Evolutionary conservation across 163 green algal genomes (phyloP).

Genomic region (Coccomyxa subellipsoidea): DNA sequence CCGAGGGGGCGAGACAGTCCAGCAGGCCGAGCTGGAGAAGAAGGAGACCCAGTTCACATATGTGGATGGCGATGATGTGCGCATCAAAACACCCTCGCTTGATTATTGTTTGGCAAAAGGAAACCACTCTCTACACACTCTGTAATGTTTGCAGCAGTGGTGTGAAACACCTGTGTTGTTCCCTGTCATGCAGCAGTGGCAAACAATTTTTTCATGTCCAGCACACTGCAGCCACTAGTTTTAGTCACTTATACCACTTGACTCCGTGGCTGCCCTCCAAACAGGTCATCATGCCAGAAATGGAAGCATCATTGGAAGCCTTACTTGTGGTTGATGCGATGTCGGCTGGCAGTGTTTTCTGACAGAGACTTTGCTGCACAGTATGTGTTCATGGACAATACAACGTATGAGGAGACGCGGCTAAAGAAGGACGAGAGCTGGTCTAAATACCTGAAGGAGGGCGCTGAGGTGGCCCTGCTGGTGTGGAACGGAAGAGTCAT

Average conservation of each 20-base stretch:
- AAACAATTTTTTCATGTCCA: no score
- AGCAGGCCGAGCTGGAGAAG: slow-evolving; percentile 67
- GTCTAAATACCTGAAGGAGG: slow-evolving; percentile 92
- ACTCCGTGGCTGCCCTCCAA: no score
- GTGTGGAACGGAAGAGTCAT: slow-evolving; percentile 86
- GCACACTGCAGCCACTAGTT: no score
- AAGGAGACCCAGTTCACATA: slow-evolving; percentile 85
- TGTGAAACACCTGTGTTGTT: background rate
- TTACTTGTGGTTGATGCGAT: no score
- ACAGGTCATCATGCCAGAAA: no score
- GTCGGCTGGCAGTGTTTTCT: no score
- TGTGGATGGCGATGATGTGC: slow-evolving; percentile 64
- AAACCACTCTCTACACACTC: no score
- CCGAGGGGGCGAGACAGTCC: slow-evolving; percentile 79
- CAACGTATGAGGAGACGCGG: slow-evolving; percentile 94
- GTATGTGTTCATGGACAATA: slow-evolving; percentile 98
- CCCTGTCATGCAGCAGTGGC: background rate
- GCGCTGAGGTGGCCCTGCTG: slow-evolving; percentile 58
- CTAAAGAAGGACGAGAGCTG: slow-evolving; percentile 75
- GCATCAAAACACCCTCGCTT: background rate
- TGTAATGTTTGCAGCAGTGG: no score
- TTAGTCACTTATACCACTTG: no score
- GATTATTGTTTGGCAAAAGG: background rate
- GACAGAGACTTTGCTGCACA: slow-evolving; percentile 26
- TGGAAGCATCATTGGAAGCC: no score